Evolutionary conservation across 768 basidiomycete genomes (phyloP).

Genomic region (Suillus placidus): DNA sequence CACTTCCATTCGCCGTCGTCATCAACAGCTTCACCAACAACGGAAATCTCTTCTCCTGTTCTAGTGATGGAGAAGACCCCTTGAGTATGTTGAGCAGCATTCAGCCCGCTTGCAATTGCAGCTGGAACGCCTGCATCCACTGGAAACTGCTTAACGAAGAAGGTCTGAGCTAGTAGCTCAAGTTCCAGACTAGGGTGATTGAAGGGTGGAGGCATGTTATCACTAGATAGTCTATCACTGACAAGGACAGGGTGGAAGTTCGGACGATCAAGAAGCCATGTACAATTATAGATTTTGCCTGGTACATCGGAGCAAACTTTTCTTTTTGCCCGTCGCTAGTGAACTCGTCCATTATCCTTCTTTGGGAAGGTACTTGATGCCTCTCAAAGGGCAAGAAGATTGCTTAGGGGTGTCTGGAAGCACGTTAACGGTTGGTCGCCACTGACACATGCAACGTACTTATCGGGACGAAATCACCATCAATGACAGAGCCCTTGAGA

Average conservation of each 20-base stretch:
- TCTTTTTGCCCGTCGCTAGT: neutral
- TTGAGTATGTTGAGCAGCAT: conserved; percentile 31
- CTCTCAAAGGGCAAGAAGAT: conserved; percentile 56
- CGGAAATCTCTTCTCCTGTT: conserved; percentile 62
- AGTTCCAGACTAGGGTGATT: conserved; percentile 51
- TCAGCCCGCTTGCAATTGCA: conserved; percentile 27
- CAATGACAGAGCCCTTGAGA: conserved; percentile 64
- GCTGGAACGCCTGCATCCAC: conserved; percentile 37
- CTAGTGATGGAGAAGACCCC: conserved; percentile 59
- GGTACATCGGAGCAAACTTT: neutral
- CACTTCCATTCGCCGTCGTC: conserved; percentile 54
- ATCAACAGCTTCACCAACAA: conserved; percentile 50
- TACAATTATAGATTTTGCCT: conserved; percentile 3
- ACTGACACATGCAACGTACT: conserved; percentile 38
- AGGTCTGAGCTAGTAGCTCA: conserved; percentile 44
- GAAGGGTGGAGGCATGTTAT: conserved; percentile 46
- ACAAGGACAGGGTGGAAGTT: neutral
- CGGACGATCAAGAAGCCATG: conserved; percentile 2
- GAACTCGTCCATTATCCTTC: conserved; percentile 19
- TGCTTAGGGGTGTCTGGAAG: conserved; percentile 49
- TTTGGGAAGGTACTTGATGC: conserved; percentile 65
- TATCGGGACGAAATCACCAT: conserved; percentile 64
- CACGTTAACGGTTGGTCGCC: conserved; percentile 9
- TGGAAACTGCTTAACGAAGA: conserved; percentile 47
- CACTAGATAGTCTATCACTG: neutral